Conservation (phyloP, 176 grass and related monocot species). For the Triticum urartu region DNA sequence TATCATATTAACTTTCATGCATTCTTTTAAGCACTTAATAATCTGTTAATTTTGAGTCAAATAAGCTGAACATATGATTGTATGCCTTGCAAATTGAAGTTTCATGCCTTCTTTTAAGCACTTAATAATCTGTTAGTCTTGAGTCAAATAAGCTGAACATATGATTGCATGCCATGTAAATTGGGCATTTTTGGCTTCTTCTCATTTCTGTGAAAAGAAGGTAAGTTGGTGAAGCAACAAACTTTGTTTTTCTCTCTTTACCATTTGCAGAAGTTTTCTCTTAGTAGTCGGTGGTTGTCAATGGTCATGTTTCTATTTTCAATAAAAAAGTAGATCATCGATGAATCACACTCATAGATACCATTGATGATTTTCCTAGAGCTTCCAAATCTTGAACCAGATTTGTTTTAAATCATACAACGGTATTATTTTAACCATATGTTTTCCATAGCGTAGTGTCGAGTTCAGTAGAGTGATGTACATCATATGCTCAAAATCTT, state of each 20-base stretch:
- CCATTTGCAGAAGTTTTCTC: constrained; percentile 21
- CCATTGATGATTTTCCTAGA: neutral
- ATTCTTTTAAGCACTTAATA: constrained; percentile 16
- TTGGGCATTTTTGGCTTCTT: neutral
- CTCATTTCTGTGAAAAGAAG: neutral
- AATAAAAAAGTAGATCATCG: neutral
- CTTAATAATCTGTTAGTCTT: neutral
- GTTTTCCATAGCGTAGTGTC: neutral
- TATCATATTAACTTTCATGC: neutral
- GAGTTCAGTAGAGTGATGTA: neutral
- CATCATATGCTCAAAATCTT: neutral
- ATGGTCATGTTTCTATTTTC: no score
- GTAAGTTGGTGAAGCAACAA: neutral
- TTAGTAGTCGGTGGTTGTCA: neutral
- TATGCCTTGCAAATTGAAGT: neutral
- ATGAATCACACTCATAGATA: neutral
- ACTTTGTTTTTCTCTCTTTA: neutral
- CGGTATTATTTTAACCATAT: neutral
- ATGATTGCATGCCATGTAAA: neutral
- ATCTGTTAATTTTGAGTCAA: neutral
- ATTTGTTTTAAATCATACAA: constrained; percentile 1
- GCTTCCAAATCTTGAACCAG: neutral
- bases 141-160: neutral
- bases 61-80: neutral
- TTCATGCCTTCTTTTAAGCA: constrained; percentile 7